Conservation (phyloP, 305 asterid genomes). For the Solanum hybrid region DNA sequence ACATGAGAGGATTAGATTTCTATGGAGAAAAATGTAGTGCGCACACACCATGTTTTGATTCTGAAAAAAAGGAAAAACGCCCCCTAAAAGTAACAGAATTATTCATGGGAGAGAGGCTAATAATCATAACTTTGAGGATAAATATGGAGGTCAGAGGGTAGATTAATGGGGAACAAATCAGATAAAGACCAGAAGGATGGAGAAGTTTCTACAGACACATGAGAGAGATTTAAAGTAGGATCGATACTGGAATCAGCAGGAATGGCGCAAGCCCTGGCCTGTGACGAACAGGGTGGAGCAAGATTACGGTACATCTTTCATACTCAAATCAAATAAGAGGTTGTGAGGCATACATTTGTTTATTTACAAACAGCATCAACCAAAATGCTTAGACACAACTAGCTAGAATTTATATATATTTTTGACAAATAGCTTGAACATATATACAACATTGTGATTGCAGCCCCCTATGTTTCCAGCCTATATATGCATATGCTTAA, state of each 20-base stretch:
- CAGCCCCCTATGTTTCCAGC: background rate
- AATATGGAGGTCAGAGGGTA: background rate
- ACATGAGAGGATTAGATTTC: background rate
- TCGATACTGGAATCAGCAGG: background rate
- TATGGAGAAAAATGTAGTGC: background rate
- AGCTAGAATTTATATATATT: background rate
- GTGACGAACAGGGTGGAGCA: background rate
- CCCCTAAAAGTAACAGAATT: background rate
- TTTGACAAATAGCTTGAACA: background rate
- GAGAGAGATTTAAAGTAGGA: background rate
- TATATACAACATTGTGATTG: background rate
- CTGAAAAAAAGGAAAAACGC: background rate
- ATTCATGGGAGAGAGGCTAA: background rate
- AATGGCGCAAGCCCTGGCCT: background rate
- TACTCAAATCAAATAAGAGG: background rate
- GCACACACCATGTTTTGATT: background rate
- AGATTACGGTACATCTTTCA: background rate
- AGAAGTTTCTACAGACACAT: background rate
- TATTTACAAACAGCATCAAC: background rate
- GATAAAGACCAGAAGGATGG: background rate
- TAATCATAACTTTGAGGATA: background rate
- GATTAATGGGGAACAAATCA: background rate
- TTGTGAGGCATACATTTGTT: background rate
- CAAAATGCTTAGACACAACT: background rate
- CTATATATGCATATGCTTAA: background rate